phyloP scores from a whole-genome alignment of 768 basidiomycete genomes.

The Saitozyma sp. region DNA sequence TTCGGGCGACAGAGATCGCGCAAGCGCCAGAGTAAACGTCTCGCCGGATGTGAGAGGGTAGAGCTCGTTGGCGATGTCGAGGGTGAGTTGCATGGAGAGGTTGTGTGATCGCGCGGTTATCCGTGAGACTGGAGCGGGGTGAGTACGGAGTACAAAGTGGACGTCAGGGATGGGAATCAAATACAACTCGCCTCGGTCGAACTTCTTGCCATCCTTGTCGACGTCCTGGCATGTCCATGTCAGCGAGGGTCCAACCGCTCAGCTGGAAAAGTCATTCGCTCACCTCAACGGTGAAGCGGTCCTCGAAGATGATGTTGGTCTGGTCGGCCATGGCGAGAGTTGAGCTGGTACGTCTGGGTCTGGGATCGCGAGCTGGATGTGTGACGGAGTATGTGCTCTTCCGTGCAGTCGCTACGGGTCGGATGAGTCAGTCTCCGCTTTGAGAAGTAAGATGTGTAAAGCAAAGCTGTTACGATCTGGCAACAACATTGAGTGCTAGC shows the following conservation, averaged over 20 bases:
- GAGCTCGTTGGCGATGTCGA: slow-evolving; percentile 92
- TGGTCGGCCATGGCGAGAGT: slow-evolving; percentile 28
- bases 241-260: neutral
- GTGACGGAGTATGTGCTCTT: too few relatives aligned
- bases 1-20: slow-evolving; percentile 52
- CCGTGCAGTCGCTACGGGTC: too few relatives aligned
- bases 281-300: slow-evolving; percentile 80
- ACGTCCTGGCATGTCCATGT: slow-evolving; percentile 28
- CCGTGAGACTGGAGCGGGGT: slow-evolving; percentile 71
- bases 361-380: too few relatives aligned
- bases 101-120: slow-evolving; percentile 86
- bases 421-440: too few relatives aligned
- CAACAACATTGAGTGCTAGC: too few relatives aligned
- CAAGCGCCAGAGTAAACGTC: slow-evolving; percentile 79
- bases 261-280: slow-evolving; percentile 56
- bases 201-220: slow-evolving; percentile 83
- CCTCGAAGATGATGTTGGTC: slow-evolving; percentile 75
- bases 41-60: slow-evolving; percentile 71
- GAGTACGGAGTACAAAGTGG: neutral
- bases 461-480: too few relatives aligned
- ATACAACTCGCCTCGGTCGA: slow-evolving; percentile 78
- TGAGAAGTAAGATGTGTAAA: too few relatives aligned
- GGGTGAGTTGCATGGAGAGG: slow-evolving; percentile 84
- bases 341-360: too few relatives aligned
- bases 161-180: neutral